Percentiles rank a stretch among this genome's conserved stretches.
Conservation (phyloP, 2,329 filamentous ascomycete species). For the Paracoccidioides brasiliensis region DNA sequence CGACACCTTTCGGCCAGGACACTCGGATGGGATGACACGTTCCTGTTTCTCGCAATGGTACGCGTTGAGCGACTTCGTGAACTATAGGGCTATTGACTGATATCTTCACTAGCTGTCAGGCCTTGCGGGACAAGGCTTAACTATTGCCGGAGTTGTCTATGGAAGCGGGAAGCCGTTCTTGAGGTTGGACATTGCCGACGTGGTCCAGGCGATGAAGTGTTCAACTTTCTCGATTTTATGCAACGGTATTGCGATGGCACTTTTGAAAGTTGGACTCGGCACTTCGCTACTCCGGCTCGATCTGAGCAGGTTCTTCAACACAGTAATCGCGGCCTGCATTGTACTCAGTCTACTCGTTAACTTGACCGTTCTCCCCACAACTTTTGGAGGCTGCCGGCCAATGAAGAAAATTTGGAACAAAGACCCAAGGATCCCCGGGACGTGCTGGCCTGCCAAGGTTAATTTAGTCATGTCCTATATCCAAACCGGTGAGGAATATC, state of each 20-base stretch:
- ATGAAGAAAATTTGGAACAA: not conserved
- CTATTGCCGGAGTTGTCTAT: not conserved
- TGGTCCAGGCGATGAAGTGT: not conserved
- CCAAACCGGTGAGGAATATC: not conserved
- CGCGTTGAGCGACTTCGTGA: not conserved
- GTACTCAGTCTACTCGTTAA: not conserved
- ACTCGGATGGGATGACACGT: not conserved
- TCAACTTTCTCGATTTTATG: not conserved
- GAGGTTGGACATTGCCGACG: not conserved
- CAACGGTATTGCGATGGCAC: not conserved
- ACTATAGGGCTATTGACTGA: not conserved
- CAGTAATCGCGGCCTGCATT: not conserved
- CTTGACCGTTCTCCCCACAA: not conserved
- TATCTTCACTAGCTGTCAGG: not conserved
- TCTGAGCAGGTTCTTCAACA: not conserved
- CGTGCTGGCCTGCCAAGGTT: not conserved
- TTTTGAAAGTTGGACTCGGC: not conserved
- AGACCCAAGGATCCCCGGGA: not conserved
- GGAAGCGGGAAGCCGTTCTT: not conserved
- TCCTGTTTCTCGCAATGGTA: not conserved
- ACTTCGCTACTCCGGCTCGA: not conserved
- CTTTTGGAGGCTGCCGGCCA: not conserved
- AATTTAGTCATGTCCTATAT: not conserved
- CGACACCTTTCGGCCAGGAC: not conserved
- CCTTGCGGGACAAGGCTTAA: conserved; percentile 1